Conservation (phyloP, 306 rosid species). For the Cucumis melo region DNA sequence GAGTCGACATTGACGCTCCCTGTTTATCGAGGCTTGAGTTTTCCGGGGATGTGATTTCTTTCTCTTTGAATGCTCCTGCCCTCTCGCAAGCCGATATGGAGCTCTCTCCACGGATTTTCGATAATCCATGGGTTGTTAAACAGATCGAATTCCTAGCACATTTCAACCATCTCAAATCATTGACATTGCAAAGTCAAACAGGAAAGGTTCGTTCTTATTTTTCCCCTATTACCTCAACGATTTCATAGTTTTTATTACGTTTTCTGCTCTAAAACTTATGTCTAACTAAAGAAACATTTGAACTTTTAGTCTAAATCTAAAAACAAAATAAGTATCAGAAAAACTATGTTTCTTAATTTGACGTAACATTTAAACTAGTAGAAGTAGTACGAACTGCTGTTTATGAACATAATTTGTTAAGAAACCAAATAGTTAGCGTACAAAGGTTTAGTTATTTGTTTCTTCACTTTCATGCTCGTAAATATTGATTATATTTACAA, state of each 20-base stretch:
- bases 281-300: no score
- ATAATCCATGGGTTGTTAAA: not conserved
- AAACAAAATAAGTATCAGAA: no score
- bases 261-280: not conserved
- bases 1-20: slow-evolving; percentile 15
- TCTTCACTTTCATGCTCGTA: not conserved
- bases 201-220: not conserved
- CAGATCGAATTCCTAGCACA: slow-evolving; percentile 5
- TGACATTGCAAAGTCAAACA: not conserved
- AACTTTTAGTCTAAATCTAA: no score
- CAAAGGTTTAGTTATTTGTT: not conserved
- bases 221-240: not conserved
- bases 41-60: not conserved
- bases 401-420: no score
- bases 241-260: not conserved
- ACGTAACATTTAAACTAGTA: no score
- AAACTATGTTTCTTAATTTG: no score
- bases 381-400: no score
- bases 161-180: not conserved
- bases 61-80: not conserved
- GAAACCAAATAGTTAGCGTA: no score
- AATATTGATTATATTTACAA: not conserved
- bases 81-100: not conserved
- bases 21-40: not conserved
- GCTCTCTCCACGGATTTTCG: not conserved